Base-by-base conservation (phyloP, 805 yeast species). In the Candida railenensis region DNA sequence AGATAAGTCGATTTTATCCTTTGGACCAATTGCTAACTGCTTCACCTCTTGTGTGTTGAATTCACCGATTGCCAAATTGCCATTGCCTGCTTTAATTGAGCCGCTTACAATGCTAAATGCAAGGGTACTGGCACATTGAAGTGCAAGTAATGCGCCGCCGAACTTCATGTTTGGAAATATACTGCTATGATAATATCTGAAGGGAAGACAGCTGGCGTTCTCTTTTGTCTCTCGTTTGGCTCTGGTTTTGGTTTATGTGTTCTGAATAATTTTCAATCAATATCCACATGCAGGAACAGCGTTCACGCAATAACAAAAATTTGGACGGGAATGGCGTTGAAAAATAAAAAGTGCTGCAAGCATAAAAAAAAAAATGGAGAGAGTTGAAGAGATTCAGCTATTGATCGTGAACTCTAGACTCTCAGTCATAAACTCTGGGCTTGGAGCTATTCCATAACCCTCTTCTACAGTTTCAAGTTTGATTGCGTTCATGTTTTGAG, bases 101-200 rank as follows among this genome's bases (percentile, higher is more conserved):
- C 73, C 74, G 37, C 59, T 56, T 2, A 55, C 47, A 36, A 67
- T 54, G n/a, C 64, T 41, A 45, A 58, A 66, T 11, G 71, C 73
- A 15, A 53, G 40, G 4, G 61, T 50, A n/a, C 52, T 40, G 18
- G 62, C 53, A 34, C 30, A 14, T 34, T 42, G 45, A 33, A 42
- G 39, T 16, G 45, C 45, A 15, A 22, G 22, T 21, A 42, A 34
- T 16, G 34, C 12, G n/a, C 34, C 34, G 5, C 22, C 18, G n/a
- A 42, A 34, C 19, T 34, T 34, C 45, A 42, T 42, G 11, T 36
- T 18, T 36, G 12, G 12, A 7, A 34, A 15, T 34, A n/a, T 34
- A 15, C 14, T 8, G 14, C 15, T 34, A 7, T 8, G 16, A 14
- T 34, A n/a, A 16, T 15, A 15, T 7, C 15, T 34, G 8, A n/a